A percentile compares a stretch with the other conserved stretches of the same genome.
These are phyloP conservation scores for Asparagopsis taxiformis DNA, from an alignment of 31 red algal species.

Conservation along the genomic window DNA sequence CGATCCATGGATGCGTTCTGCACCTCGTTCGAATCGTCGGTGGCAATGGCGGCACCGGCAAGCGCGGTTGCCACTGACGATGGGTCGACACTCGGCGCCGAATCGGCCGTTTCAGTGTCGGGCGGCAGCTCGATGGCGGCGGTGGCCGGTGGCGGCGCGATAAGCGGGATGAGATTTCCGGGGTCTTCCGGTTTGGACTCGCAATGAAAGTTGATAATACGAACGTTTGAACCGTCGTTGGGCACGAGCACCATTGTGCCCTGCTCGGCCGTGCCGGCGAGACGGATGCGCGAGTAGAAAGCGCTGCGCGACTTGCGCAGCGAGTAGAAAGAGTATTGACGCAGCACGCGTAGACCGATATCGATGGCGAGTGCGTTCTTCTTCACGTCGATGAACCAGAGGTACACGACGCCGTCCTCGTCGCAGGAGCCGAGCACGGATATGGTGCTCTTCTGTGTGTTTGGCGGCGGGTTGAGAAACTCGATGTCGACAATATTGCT, in stretches of 20 bases:
- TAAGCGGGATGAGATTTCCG: slow-evolving; percentile 1
- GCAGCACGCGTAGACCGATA: slow-evolving; percentile 31
- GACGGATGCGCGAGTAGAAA: slow-evolving; percentile 60
- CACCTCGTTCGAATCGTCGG: no score
- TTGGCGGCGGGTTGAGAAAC: slow-evolving; percentile 45
- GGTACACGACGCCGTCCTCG: slow-evolving; percentile 55
- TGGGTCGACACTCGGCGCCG: no score
- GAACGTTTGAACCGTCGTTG: slow-evolving; percentile 55
- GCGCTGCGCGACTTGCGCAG: slow-evolving; percentile 42
- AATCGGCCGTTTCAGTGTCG: no score
- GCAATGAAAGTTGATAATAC: slow-evolving; percentile 49
- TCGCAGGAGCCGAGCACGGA: slow-evolving; percentile 43
- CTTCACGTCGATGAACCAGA: slow-evolving; percentile 37
- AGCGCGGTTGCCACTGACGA: no score
- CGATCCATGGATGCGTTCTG: no score
- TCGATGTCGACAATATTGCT: slow-evolving; percentile 65
- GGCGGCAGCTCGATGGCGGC: slow-evolving; percentile 1
- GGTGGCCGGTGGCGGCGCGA: slow-evolving; percentile 10
- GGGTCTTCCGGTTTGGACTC: slow-evolving; percentile 4
- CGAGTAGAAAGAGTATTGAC: slow-evolving; percentile 70
- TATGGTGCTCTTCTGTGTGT: slow-evolving; percentile 1
- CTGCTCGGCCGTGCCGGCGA: slow-evolving; percentile 39
- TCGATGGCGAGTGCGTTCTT: slow-evolving; percentile 22
- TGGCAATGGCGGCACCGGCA: no score
- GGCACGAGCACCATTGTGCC: slow-evolving; percentile 79